Conservation (phyloP, 345 rosid species). For the Citrus inodora region DNA sequence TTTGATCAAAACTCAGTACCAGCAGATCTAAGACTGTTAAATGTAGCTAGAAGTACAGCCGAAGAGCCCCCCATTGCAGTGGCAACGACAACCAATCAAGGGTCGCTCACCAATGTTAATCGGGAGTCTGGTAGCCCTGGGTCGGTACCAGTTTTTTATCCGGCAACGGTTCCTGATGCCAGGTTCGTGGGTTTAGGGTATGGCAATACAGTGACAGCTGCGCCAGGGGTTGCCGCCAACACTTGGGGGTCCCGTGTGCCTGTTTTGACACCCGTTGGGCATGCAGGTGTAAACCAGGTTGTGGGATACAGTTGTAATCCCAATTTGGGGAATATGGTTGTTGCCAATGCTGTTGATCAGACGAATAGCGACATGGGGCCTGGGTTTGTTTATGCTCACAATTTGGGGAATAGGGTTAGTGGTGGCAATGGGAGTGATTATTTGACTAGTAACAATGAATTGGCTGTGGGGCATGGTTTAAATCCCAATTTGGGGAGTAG, state of each 20-base stretch:
- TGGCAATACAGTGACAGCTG: conserved; percentile 28
- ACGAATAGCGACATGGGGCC: conserved; percentile 29
- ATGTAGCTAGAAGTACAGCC: conserved; percentile 28
- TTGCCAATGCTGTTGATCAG: conserved; percentile 46
- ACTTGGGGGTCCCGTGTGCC: conserved; percentile 39
- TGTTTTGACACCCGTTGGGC: conserved; percentile 29
- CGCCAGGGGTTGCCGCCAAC: conserved; percentile 15
- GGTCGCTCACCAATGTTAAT: conserved; percentile 24
- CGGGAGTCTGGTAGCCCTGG: conserved; percentile 32
- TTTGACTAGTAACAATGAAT: conserved; percentile 18
- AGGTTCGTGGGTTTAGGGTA: conserved; percentile 49
- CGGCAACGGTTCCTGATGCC: conserved; percentile 35
- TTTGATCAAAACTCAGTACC: conserved; percentile 54
- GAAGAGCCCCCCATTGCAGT: conserved; percentile 54
- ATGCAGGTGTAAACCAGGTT: conserved; percentile 31
- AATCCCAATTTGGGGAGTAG: conserved; percentile 22
- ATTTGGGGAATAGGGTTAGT: conserved; percentile 30
- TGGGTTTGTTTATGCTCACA: conserved; percentile 29
- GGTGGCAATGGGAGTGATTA: conserved; percentile 24
- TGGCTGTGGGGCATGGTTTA: conserved; percentile 2
- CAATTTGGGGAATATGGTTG: conserved; percentile 38
- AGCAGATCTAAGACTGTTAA: conserved; percentile 43
- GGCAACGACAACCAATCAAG: conserved; percentile 25
- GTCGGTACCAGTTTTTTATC: conserved; percentile 43
- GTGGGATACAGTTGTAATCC: conserved; percentile 35